Evolutionary conservation across 176 grass and related monocot genomes (phyloP).

Genomic region (Guadua angustifolia): DNA sequence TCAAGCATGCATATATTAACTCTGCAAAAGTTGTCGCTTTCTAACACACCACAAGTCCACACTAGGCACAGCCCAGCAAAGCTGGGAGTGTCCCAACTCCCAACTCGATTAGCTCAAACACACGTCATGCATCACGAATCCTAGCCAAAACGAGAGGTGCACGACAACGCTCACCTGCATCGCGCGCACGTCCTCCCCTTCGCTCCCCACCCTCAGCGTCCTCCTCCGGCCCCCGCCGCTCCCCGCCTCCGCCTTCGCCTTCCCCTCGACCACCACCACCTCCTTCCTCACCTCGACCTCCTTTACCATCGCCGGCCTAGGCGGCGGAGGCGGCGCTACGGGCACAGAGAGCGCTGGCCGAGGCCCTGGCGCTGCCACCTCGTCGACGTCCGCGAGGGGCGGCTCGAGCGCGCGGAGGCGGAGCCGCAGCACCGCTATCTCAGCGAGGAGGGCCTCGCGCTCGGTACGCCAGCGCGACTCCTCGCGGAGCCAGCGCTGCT

Average conservation of each 20-base stretch:
- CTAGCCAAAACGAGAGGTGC: slow-evolving; percentile 57
- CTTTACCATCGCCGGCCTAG: slow-evolving; percentile 47
- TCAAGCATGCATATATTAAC: background rate
- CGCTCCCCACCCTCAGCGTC: slow-evolving; percentile 63
- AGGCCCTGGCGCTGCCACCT: slow-evolving; percentile 42
- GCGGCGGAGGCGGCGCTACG: slow-evolving; percentile 31
- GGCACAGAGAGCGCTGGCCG: slow-evolving; percentile 42
- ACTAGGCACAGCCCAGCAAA: background rate
- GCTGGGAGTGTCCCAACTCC: background rate
- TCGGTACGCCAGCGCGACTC: slow-evolving; percentile 74
- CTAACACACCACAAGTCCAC: background rate
- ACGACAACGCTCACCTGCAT: slow-evolving; percentile 72
- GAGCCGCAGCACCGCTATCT: slow-evolving; percentile 64
- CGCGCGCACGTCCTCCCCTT: slow-evolving; percentile 83
- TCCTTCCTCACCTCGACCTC: slow-evolving; percentile 68
- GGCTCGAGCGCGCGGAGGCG: slow-evolving; percentile 62
- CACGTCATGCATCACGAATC: slow-evolving; percentile 42
- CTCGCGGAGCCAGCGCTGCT: slow-evolving; percentile 74
- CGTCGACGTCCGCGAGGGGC: slow-evolving; percentile 41
- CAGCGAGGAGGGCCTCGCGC: slow-evolving; percentile 67
- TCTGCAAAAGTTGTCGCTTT: background rate
- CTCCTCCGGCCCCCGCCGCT: slow-evolving; percentile 32
- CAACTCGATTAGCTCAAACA: background rate
- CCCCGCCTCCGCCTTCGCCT: slow-evolving; percentile 19
- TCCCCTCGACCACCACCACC: slow-evolving; percentile 57